Evolutionary conservation across 192 early-diverging fungal genomes (phyloP), one percentile per base, ranked within the genome.

Genomic region (Diversispora epigaea): DNA sequence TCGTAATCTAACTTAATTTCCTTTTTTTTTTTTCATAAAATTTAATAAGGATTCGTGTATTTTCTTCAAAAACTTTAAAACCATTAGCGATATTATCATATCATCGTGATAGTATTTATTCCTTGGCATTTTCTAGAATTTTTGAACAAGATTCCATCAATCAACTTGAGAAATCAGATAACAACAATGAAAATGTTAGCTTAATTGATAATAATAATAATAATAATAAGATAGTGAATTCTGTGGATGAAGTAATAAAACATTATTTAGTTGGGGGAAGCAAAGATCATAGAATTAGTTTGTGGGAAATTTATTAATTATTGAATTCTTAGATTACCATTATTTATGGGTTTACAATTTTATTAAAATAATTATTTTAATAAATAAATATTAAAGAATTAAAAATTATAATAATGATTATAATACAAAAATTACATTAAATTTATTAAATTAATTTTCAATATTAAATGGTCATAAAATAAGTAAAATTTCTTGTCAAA

Each of bases 251-350:
- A 32, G 25, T 2, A 32, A 32, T 32, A 32, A 32, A 32, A 25
- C 79, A 83, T 72, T 83, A 78, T 76, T 62, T 83, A 41, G 77
- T 76, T 41, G 79, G 61, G 6, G 79, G 75, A 58, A 79, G 81
- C 6, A 83, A 83, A 52, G 81, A 83, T 68, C 43, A 72, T 17
- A 65, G 79, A 58, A 71, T 83, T 10, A 83, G 81, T 57, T 50
- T 83, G 22, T 83, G 81, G 81, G 74, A 83, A 45, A 78, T 83
- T n/a, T 83, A 83, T 61, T 82, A 63, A 61, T 39, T 61, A 8
- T 32, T 61, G n/a, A 54, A 4, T 32, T 32, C 25, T 32, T 32
- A 2, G 25, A 32, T 32, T 32, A 32, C 25, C 25, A 32, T 32
- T 32, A 32, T 32, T 32, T 32, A 32, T 32, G n/a, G n/a, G n/a